Evolutionary conservation across 768 basidiomycete genomes (phyloP).

Genomic region (Phlegmacium glaucopus): DNA sequence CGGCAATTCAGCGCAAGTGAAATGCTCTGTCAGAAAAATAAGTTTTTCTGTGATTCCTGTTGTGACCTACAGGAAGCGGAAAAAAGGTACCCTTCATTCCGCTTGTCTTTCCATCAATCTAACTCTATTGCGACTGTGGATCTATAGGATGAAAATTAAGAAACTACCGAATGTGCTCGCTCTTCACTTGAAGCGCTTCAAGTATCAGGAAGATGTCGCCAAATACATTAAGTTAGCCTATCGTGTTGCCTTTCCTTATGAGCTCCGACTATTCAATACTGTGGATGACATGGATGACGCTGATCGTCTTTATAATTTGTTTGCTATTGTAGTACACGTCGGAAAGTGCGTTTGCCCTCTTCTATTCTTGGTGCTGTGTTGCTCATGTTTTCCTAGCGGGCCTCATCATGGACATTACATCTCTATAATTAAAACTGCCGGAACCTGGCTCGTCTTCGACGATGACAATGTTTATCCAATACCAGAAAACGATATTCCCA

Average conservation of each 20-base stretch:
- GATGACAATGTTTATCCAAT: conserved; percentile 90
- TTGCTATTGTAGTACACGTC: conserved; percentile 98
- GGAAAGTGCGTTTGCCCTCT: conserved; percentile 73
- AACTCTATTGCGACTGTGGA: background rate
- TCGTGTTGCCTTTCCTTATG: conserved; percentile 93
- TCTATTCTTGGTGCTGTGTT: conserved; percentile 8
- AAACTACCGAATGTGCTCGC: conserved; percentile 93
- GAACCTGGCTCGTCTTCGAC: conserved; percentile 90
- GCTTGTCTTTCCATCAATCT: conserved; percentile 4
- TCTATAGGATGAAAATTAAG: conserved; percentile 94
- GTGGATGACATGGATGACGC: conserved; percentile 90
- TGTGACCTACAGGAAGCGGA: conserved; percentile 98
- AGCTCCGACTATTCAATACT: conserved; percentile 95
- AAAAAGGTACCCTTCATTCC: conserved; percentile 61
- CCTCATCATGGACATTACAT: conserved; percentile 99
- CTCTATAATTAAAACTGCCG: conserved; percentile 85
- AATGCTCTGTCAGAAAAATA: conserved; percentile 97
- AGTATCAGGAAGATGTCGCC: conserved; percentile 90
- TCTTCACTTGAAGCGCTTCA: conserved; percentile 96
- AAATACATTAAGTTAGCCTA: conserved; percentile 95
- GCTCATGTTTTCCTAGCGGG: conserved; percentile 51
- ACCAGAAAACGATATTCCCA: conserved; percentile 84
- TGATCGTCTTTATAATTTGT: conserved; percentile 90
- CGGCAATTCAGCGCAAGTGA: conserved; percentile 96
- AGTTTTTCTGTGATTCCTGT: conserved; percentile 97